phyloP scores from a whole-genome alignment of 345 rosid genomes.

The Toxicodendron radicans region DNA sequence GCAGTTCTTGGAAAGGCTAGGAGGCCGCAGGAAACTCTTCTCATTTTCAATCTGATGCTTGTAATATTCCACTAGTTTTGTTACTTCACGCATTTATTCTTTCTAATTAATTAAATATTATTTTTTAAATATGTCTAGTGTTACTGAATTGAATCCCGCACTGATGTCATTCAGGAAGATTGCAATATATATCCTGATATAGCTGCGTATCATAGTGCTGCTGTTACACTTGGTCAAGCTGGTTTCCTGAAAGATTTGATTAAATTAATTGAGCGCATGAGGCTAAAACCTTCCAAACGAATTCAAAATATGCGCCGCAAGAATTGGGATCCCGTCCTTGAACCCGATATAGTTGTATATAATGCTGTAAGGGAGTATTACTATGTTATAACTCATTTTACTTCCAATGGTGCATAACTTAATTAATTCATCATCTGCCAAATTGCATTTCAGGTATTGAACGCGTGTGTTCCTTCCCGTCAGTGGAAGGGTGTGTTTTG shows the following conservation, averaged over 20 bases:
- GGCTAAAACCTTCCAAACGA: conserved; percentile 59
- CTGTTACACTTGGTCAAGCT: conserved; percentile 88
- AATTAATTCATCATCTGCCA: conserved; percentile 10
- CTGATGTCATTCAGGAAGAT: conserved; percentile 57
- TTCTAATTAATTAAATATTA: not conserved
- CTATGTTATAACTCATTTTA: conserved; percentile 1
- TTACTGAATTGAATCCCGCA: conserved; percentile 34
- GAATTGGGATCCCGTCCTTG: conserved; percentile 83
- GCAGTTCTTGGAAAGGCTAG: conserved; percentile 73
- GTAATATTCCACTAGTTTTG: conserved; percentile 43
- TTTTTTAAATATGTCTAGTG: conserved; percentile 11
- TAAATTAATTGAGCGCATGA: conserved; percentile 73
- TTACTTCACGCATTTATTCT: not conserved
- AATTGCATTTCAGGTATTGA: conserved; percentile 56
- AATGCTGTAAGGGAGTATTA: conserved; percentile 75
- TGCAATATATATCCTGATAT: conserved; percentile 79
- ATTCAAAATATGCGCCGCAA: conserved; percentile 42
- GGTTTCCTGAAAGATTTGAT: conserved; percentile 75
- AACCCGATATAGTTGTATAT: conserved; percentile 86
- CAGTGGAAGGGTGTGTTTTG: conserved; percentile 94
- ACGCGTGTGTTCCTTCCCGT: conserved; percentile 78
- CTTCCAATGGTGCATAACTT: not conserved
- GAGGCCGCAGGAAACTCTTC: conserved; percentile 74
- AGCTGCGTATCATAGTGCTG: conserved; percentile 81
- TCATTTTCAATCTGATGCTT: conserved; percentile 69